phyloP scores from a whole-genome alignment of 805 yeast genomes.

The Suhomyces sp. region DNA sequence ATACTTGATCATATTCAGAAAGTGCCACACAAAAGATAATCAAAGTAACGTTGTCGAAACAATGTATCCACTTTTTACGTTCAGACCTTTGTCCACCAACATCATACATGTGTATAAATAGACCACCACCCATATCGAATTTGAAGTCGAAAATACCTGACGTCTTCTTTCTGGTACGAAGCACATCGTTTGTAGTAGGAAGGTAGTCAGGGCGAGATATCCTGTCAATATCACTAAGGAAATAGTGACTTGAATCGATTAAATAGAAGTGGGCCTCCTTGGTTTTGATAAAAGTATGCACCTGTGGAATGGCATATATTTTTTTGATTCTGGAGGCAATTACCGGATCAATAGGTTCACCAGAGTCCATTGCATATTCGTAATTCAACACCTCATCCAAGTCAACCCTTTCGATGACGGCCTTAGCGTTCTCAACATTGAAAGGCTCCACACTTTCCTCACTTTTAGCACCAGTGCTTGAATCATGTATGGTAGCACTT shows the following conservation, averaged over 20 bases:
- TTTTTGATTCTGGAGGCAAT: slow-evolving; percentile 48
- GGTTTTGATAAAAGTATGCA: slow-evolving; percentile 52
- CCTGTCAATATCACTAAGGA: slow-evolving; percentile 63
- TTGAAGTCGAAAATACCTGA: slow-evolving; percentile 86
- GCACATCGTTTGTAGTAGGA: slow-evolving; percentile 74
- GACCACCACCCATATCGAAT: slow-evolving; percentile 63
- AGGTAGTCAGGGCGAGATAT: slow-evolving; percentile 58
- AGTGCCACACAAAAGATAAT: slow-evolving; percentile 89
- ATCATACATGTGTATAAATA: slow-evolving; percentile 54
- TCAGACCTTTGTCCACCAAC: slow-evolving; percentile 97
- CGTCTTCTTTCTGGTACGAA: slow-evolving; percentile 87
- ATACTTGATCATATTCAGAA: slow-evolving; percentile 85
- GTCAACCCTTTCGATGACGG: slow-evolving; percentile 31
- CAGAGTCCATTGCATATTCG: slow-evolving; percentile 53
- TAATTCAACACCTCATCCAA: slow-evolving; percentile 44
- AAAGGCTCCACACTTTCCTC: slow-evolving; percentile 12
- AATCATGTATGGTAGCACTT: slow-evolving; percentile 2
- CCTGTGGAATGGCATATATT: slow-evolving; percentile 58
- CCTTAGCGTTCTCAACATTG: slow-evolving; percentile 7
- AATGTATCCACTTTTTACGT: slow-evolving; percentile 95
- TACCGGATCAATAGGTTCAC: slow-evolving; percentile 47
- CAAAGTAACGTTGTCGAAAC: slow-evolving; percentile 88
- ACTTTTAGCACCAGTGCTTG: neutral
- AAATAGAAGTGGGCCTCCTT: slow-evolving; percentile 73
- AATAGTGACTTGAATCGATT: slow-evolving; percentile 81